phyloP scores from a whole-genome alignment of 163 green algal genomes.

The Trebouxia gelatinosa region DNA sequence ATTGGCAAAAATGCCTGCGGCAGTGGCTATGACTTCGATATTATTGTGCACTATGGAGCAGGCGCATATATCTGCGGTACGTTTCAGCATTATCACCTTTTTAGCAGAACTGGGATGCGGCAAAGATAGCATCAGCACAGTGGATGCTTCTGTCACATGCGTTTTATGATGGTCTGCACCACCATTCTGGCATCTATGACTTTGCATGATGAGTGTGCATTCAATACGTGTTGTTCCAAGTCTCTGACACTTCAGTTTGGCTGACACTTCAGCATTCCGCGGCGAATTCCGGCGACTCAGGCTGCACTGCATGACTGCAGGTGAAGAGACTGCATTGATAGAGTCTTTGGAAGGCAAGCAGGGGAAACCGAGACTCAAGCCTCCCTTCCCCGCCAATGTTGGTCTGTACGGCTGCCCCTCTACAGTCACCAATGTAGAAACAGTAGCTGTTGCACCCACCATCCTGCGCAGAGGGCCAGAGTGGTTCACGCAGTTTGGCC shows the following conservation, averaged over 20 bases:
- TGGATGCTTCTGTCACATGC: too few relatives aligned
- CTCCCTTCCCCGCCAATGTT: constrained; percentile 96
- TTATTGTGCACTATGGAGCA: constrained; percentile 90
- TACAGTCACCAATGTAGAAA: constrained; percentile 99
- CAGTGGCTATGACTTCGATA: constrained; percentile 93
- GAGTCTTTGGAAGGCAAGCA: constrained; percentile 96
- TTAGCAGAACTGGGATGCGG: too few relatives aligned
- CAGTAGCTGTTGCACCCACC: constrained; percentile 93
- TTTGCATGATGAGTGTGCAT: too few relatives aligned
- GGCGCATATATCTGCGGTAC: constrained; percentile 97
- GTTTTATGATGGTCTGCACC: too few relatives aligned
- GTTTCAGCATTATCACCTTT: too few relatives aligned
- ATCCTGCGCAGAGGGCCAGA: constrained; percentile 95
- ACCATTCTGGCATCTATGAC: too few relatives aligned
- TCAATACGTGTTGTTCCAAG: too few relatives aligned
- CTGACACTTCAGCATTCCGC: too few relatives aligned
- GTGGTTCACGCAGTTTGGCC: constrained; percentile 96
- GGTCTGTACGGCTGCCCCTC: constrained; percentile 98
- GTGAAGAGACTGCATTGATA: constrained; percentile 98
- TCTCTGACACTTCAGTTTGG: too few relatives aligned
- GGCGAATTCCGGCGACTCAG: too few relatives aligned
- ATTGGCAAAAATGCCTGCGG: constrained; percentile 97
- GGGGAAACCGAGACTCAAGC: constrained; percentile 98
- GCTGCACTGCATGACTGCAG: constrained; percentile 37
- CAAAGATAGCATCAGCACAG: too few relatives aligned